Conservation (phyloP, 164 flowering plant genomes). For the Magnolia officinalis region DNA sequence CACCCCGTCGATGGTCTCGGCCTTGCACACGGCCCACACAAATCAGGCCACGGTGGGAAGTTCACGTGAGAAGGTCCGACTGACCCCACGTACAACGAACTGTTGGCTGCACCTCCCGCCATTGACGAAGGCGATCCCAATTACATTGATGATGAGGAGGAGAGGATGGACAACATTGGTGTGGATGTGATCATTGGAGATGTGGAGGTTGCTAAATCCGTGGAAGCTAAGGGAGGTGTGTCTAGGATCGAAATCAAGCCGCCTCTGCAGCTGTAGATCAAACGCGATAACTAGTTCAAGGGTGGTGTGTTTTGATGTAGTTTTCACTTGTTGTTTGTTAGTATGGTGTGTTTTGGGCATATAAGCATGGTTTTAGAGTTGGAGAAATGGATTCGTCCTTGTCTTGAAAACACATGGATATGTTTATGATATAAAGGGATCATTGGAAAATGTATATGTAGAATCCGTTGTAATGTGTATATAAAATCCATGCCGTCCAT, state of each 20-base stretch:
- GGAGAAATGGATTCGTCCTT: too few species aligned
- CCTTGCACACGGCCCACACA: conserved; percentile 57
- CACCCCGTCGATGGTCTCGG: conserved; percentile 57
- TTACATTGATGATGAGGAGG: conserved; percentile 43
- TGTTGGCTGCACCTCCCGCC: conserved; percentile 36
- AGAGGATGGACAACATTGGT: conserved; percentile 2
- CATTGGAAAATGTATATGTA: too few species aligned
- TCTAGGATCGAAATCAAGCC: conserved; percentile 64
- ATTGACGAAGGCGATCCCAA: conserved; percentile 71
- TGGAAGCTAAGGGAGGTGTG: conserved; percentile 47
- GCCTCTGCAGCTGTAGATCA: conserved; percentile 8
- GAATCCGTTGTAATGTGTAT: too few species aligned
- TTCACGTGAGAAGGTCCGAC: conserved; percentile 85
- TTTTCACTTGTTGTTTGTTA: background rate
- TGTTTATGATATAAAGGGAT: too few species aligned
- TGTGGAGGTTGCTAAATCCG: conserved; percentile 63
- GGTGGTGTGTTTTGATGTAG: background rate
- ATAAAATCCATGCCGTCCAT: too few species aligned
- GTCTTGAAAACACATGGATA: too few species aligned
- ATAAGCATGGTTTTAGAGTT: too few species aligned
- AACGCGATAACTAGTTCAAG: too few species aligned
- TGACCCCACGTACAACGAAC: conserved; percentile 27
- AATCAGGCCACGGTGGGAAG: conserved; percentile 82
- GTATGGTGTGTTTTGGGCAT: too few species aligned
- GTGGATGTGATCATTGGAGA: conserved; percentile 37